Conservation (phyloP, 257 asterid species). For the Solanum chmielewskii region DNA sequence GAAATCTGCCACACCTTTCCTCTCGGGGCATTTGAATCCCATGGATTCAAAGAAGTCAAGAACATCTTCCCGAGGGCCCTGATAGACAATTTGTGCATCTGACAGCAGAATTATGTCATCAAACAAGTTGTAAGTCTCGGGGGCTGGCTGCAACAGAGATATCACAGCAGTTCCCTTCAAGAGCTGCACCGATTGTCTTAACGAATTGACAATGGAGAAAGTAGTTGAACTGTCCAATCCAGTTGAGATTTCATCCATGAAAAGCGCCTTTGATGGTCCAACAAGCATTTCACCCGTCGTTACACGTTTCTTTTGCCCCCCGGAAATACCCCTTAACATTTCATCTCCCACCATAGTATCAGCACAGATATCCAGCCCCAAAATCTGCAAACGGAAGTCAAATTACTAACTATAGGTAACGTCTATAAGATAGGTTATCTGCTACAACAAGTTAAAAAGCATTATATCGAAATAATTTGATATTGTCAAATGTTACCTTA, state of each 20-base stretch:
- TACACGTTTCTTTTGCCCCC: slow-evolving; percentile 31
- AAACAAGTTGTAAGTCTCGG: slow-evolving; percentile 50
- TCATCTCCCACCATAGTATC: slow-evolving; percentile 33
- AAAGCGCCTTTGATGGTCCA: slow-evolving; percentile 57
- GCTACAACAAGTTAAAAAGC: not conserved
- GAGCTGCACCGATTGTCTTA: slow-evolving; percentile 39
- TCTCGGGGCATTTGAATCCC: slow-evolving; percentile 55
- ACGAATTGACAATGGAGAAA: slow-evolving; percentile 36
- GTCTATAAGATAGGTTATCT: not conserved
- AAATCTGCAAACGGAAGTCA: not conserved
- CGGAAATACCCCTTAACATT: slow-evolving; percentile 30
- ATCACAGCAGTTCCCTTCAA: slow-evolving; percentile 60
- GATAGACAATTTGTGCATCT: slow-evolving; percentile 44
- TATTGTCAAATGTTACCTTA: slow-evolving; percentile 3
- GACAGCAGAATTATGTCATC: slow-evolving; percentile 53
- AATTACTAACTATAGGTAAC: not conserved
- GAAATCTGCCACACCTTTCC: slow-evolving; percentile 66
- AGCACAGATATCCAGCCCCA: slow-evolving; percentile 27
- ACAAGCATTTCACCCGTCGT: slow-evolving; percentile 51
- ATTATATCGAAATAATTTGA: not conserved
- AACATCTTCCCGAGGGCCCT: slow-evolving; percentile 44
- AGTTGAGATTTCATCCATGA: slow-evolving; percentile 69
- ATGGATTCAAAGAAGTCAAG: slow-evolving; percentile 40
- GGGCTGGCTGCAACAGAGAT: slow-evolving; percentile 63
- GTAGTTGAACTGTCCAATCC: slow-evolving; percentile 63